Percentiles rank a stretch among this genome's conserved stretches.
phyloP scores from a whole-genome alignment of 2,329 filamentous ascomycete genomes.

The Proliferodiscus dingleyae region DNA sequence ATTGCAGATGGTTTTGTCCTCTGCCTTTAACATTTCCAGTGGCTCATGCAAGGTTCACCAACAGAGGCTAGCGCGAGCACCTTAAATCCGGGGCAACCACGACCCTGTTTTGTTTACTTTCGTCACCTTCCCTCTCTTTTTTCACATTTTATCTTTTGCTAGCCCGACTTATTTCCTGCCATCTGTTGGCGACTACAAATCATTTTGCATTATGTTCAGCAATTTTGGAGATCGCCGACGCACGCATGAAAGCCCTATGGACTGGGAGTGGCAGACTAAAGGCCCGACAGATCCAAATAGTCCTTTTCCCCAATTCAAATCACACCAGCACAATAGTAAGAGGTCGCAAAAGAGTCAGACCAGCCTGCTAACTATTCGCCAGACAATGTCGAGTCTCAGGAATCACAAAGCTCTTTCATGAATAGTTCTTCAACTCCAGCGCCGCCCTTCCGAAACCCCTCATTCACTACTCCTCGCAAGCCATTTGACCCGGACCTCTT shows the following conservation, averaged over 20 bases:
- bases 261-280: constrained; percentile 58
- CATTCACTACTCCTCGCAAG: constrained; percentile 59
- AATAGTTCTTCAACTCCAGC: constrained; percentile 39
- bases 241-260: constrained; percentile 58
- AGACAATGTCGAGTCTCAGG: constrained; percentile 36
- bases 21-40: neutral
- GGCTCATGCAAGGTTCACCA: neutral
- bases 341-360: constrained; percentile 6
- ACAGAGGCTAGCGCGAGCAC: neutral
- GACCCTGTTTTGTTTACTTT: constrained; percentile 12
- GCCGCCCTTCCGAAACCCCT: constrained; percentile 57
- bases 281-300: constrained; percentile 57
- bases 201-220: constrained; percentile 21
- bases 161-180: neutral
- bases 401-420: constrained; percentile 37
- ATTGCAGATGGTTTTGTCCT: too few species aligned
- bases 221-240: constrained; percentile 44
- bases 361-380: constrained; percentile 9
- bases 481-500: constrained; percentile 48
- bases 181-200: neutral
- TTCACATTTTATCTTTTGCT: constrained; percentile 1
- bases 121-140: neutral
- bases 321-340: constrained; percentile 25
- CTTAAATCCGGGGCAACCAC: constrained; percentile 12
- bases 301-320: constrained; percentile 52